These are phyloP conservation scores for Xylariaceae sp. DNA, from an alignment of 2,329 filamentous ascomycete genomes.

Conservation along the genomic window DNA sequence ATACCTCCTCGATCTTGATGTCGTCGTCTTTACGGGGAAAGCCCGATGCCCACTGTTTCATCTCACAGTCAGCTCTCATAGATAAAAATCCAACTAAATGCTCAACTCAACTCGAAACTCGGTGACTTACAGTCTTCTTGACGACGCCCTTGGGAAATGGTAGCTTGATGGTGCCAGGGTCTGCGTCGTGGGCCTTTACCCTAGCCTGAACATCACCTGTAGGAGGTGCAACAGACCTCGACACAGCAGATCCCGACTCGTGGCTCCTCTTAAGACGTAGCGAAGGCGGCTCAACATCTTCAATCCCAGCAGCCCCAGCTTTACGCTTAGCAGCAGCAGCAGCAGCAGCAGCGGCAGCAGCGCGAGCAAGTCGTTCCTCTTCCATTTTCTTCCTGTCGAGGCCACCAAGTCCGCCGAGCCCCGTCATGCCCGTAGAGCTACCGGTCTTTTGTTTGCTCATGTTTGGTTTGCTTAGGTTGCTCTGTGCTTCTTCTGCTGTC, in stretches of 20 bases:
- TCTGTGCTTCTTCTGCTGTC: conserved; percentile 7
- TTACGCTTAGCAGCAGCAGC: conserved; percentile 64
- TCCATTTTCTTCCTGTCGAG: conserved; percentile 83
- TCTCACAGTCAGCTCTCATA: too few relatives aligned
- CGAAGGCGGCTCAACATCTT: conserved; percentile 9
- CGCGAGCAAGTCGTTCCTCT: conserved; percentile 69
- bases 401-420: conserved; percentile 39
- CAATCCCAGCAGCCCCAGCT: conserved; percentile 22
- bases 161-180: conserved; percentile 18
- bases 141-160: conserved; percentile 59
- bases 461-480: not conserved
- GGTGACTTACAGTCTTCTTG: conserved; percentile 60
- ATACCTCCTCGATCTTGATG: conserved; percentile 73
- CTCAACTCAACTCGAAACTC: not conserved
- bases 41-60: conserved; percentile 56
- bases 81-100: not conserved
- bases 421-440: not conserved
- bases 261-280: conserved; percentile 21
- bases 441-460: not conserved
- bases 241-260: too few relatives aligned
- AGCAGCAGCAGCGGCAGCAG: too few relatives aligned
- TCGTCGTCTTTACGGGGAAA: conserved; percentile 68
- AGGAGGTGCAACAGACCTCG: too few relatives aligned
- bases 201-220: too few relatives aligned
- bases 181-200: too few relatives aligned